Evolutionary conservation across 192 early-diverging fungal genomes (phyloP).

Genomic region (Mortierella hygrophila): DNA sequence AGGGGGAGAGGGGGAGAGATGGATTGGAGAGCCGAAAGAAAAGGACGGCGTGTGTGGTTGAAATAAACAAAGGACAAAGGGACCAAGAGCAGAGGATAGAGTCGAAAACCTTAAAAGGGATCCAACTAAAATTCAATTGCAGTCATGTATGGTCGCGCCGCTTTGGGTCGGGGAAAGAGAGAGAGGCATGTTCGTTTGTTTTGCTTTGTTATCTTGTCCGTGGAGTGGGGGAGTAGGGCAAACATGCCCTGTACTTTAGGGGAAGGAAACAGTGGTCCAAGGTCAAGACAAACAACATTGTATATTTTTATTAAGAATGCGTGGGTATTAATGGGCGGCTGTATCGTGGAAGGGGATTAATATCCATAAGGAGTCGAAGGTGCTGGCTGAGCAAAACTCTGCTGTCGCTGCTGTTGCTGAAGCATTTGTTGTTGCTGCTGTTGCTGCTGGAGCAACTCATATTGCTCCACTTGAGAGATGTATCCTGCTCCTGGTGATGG

Average conservation of each 20-base stretch:
- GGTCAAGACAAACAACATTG: too few relatives aligned
- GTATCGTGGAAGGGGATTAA: background rate
- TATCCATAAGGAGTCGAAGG: background rate
- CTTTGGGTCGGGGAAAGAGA: background rate
- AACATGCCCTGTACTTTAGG: too few relatives aligned
- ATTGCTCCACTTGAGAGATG: background rate
- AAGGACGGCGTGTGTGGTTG: background rate
- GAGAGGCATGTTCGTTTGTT: too few relatives aligned
- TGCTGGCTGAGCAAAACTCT: background rate
- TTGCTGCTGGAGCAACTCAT: background rate
- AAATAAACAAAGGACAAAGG: background rate
- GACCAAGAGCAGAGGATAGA: background rate
- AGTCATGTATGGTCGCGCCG: background rate
- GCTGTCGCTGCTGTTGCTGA: background rate
- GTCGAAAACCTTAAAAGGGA: background rate
- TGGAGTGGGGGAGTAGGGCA: too few relatives aligned
- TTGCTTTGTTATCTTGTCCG: too few relatives aligned
- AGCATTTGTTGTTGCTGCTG: background rate
- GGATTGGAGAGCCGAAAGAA: background rate
- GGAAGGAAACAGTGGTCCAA: too few relatives aligned
- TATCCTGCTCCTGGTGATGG: background rate
- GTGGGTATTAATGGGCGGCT: too few relatives aligned
- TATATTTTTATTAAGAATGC: too few relatives aligned
- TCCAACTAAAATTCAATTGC: background rate
- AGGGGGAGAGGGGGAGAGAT: too few relatives aligned